Percentiles rank a stretch among this genome's conserved stretches.
Conservation (phyloP, 2,329 filamentous ascomycete species). For the Talaromyces sp. region DNA sequence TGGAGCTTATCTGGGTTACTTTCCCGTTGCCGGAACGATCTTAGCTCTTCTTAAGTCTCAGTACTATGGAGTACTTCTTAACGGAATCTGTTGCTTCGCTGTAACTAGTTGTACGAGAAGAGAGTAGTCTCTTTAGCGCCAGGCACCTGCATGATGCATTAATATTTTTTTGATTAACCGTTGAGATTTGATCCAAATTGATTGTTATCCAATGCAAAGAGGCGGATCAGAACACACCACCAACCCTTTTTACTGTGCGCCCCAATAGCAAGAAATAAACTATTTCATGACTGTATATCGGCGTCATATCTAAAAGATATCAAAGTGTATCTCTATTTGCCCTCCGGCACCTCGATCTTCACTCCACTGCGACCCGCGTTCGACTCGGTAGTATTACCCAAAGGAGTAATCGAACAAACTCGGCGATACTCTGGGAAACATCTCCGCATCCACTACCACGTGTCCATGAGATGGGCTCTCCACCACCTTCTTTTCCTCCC, state of each 20-base stretch:
- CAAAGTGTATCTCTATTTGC: background rate
- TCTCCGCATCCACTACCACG: conserved; percentile 5
- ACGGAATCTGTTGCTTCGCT: background rate
- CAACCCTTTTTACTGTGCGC: background rate
- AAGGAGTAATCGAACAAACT: background rate
- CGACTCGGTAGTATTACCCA: background rate
- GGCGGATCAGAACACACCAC: background rate
- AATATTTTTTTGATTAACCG: background rate
- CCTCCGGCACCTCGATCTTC: background rate
- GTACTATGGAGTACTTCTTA: background rate
- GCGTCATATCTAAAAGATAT: background rate
- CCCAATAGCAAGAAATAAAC: background rate
- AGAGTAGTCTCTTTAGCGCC: background rate
- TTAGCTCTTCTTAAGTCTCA: too few species aligned
- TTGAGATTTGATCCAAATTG: background rate
- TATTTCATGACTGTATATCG: background rate
- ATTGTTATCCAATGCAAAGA: background rate
- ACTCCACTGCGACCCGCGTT: background rate
- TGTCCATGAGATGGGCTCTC: background rate
- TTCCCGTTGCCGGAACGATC: background rate
- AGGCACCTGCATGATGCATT: background rate
- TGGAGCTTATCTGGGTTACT: background rate
- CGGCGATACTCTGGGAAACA: conserved; percentile 2
- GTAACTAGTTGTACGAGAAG: background rate
- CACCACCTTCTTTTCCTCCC: background rate